Evolutionary conservation across 495 filamentous ascomycete genomes (phyloP).

Genomic region (Sabuloglossum arenarium): DNA sequence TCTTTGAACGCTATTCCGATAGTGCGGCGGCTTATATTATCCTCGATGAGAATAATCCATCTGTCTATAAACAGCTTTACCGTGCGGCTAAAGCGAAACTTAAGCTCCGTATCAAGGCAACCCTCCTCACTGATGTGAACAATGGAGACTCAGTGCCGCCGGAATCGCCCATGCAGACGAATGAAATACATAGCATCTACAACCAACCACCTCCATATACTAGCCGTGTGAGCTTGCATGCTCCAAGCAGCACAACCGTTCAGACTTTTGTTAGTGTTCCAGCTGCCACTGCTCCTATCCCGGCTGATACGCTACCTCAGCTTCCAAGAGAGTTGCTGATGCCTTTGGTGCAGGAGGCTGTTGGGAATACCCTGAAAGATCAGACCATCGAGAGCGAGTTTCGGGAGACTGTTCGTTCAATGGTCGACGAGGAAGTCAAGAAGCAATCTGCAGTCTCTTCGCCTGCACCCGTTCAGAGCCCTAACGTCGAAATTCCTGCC

Average conservation of each 20-base stretch:
- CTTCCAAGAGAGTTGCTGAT: not conserved
- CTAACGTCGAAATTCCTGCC: not conserved
- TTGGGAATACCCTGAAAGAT: not conserved
- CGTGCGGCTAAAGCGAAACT: constrained; percentile 96
- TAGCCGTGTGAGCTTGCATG: not conserved
- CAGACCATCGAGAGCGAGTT: not conserved
- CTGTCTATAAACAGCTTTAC: constrained; percentile 91
- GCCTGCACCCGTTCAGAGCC: not conserved
- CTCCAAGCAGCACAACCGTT: not conserved
- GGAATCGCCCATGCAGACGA: not conserved
- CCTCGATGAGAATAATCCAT: constrained; percentile 53
- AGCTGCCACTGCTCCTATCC: not conserved
- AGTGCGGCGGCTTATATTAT: constrained; percentile 62
- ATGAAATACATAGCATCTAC: not conserved
- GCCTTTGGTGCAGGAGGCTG: not conserved
- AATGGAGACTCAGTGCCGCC: not conserved
- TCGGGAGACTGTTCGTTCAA: not conserved
- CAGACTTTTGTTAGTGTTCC: not conserved
- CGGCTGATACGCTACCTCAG: not conserved
- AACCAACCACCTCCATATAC: not conserved
- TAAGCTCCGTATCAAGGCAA: constrained; percentile 81
- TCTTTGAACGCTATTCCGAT: constrained; percentile 92
- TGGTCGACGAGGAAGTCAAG: not conserved
- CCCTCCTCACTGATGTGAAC: constrained; percentile 7
- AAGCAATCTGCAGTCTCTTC: not conserved